These are phyloP conservation scores for Xylaria flabelliformis DNA, from an alignment of 495 filamentous ascomycete genomes.

Conservation along the genomic window DNA sequence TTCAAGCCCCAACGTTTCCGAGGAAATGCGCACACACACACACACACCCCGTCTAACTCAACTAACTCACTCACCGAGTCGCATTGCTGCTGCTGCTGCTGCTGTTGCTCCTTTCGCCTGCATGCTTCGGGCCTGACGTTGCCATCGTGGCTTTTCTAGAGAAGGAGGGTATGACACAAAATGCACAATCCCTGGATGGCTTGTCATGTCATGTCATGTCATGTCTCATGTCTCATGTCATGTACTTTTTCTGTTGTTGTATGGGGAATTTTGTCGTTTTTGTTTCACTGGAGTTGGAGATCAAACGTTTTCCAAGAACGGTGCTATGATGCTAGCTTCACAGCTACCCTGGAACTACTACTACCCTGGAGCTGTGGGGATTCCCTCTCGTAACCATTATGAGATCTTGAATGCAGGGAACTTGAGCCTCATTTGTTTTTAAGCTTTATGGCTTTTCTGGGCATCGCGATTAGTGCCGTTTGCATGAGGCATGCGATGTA, in stretches of 20 bases:
- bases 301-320: neutral
- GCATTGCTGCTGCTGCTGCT: neutral
- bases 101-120: neutral
- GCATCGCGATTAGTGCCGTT: neutral
- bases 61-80: conserved; percentile 6
- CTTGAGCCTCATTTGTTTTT: neutral
- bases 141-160: neutral
- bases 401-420: conserved; percentile 1
- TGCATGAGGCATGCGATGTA: neutral
- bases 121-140: neutral
- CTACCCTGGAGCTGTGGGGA: conserved; percentile 17
- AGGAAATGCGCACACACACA: too few relatives aligned
- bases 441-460: conserved; percentile 24
- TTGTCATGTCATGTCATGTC: neutral
- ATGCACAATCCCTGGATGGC: neutral
- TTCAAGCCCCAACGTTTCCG: neutral
- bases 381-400: conserved; percentile 18
- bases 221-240: neutral
- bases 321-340: neutral
- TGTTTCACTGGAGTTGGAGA: conserved; percentile 5
- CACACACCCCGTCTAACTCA: neutral
- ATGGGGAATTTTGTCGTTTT: neutral
- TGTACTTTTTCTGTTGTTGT: neutral
- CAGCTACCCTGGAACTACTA: neutral
- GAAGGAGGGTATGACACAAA: neutral